Base-by-base conservation (phyloP, 2,329 filamentous ascomycete genomes). In the Fusarium lyarnte region DNA sequence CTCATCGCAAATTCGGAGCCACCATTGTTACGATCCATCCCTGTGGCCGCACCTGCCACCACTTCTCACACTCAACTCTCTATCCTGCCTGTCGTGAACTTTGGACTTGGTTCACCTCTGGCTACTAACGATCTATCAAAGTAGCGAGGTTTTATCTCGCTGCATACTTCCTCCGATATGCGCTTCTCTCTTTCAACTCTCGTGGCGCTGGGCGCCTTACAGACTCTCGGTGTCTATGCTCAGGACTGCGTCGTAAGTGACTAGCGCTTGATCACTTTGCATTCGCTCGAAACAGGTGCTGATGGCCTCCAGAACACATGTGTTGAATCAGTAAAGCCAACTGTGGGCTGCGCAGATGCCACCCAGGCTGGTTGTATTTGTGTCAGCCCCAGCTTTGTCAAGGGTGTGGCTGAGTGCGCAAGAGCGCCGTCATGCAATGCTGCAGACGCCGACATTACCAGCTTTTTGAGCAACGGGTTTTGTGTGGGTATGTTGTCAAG, bases 321-420 rank as follows among this genome's bases (percentile, higher is more conserved):
- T 49, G 52, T 67, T 25, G 57, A 66, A 17, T 45, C 43, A 21
- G 54, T 74, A 19, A 63, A 67, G 11, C 65, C 69, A 35, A 60
- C 62, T 39, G 63, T 64, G 21, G 46, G 57, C 14, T 82, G 81
- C 43, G 41, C 49, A n/a, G 78, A 70, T 64, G 78, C 78, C 38
- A 72, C 75, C 45, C 75, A 81, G 33, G 75, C 76, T 25, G 73
- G 77, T 21, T 87, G 85, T 67, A 78, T 87, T 21, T 87, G 85
- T 70, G 73, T 67, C 33, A 80, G 81, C 16, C 58, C 76, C 2
- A 75, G 75, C 25, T 84, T 83, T 58, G 51, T 75, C 33, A 75
- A 74, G 60, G 82, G 82, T n/a, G 79, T 86, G 51, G 74, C 78
- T 27, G 84, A 85, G 53, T 86, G 85, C 63, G 80, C 83, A 38